These are phyloP conservation scores for Suillus alpinus DNA, from an alignment of 768 basidiomycete genomes.

Conservation along the genomic window DNA sequence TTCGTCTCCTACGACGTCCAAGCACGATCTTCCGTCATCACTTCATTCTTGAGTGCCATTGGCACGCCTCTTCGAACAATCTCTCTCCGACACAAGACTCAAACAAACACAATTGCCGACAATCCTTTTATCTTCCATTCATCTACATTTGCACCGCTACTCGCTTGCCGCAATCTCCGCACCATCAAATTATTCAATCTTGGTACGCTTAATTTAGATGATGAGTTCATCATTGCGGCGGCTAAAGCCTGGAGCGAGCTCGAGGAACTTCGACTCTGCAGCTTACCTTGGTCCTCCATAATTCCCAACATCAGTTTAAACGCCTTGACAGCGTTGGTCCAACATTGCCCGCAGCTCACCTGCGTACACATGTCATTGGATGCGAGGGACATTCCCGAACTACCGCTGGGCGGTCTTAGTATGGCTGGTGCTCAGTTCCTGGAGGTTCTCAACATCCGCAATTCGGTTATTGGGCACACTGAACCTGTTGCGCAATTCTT, in stretches of 20 bases:
- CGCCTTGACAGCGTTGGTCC: conserved; percentile 20
- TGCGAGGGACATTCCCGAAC: conserved; percentile 10
- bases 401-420: neutral
- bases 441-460: conserved; percentile 25
- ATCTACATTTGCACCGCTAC: conserved; percentile 23
- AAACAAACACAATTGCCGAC: conserved; percentile 16
- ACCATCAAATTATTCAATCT: conserved; percentile 22
- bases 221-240: conserved; percentile 23
- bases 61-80: conserved; percentile 11
- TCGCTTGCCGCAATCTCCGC: conserved; percentile 19
- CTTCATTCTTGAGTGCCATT: conserved; percentile 20
- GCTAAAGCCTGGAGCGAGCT: conserved; percentile 26
- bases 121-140: conserved; percentile 23
- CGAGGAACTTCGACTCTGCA: conserved; percentile 25
- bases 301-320: conserved; percentile 10
- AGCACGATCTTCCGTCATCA: conserved; percentile 18
- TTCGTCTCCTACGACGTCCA: conserved; percentile 26
- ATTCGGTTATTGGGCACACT: conserved; percentile 25
- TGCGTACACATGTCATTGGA: conserved; percentile 24
- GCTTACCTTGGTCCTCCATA: conserved; percentile 23
- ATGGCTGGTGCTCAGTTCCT: conserved; percentile 10
- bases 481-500: conserved; percentile 25
- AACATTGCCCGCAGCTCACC: conserved; percentile 16
- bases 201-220: conserved; percentile 26
- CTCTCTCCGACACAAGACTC: conserved; percentile 26